These are phyloP conservation scores for Francoa sonchifolia DNA, from an alignment of 441 rosid species.

Conservation along the genomic window DNA sequence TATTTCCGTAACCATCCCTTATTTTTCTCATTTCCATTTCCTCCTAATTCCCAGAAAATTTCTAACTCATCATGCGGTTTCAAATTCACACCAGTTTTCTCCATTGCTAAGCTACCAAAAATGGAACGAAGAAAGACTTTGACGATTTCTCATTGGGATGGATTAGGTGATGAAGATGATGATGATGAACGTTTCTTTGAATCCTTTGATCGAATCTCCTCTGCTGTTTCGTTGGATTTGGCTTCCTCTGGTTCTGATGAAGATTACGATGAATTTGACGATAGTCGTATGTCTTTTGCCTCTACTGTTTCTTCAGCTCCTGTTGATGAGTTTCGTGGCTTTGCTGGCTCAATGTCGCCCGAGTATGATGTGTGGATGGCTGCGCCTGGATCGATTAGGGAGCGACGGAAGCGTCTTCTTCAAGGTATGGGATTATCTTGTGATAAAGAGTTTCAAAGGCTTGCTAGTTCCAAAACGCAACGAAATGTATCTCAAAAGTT, in stretches of 20 bases:
- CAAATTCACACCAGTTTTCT: too few species aligned
- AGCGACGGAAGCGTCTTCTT: slow-evolving; percentile 67
- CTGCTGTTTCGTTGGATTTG: slow-evolving; percentile 29
- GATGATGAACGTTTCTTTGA: slow-evolving; percentile 69
- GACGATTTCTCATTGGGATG: too few species aligned
- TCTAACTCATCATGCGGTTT: too few species aligned
- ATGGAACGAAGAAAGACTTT: too few species aligned
- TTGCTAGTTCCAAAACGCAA: slow-evolving; percentile 15
- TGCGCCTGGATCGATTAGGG: slow-evolving; percentile 67
- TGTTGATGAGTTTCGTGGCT: not conserved
- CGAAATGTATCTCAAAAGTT: slow-evolving; percentile 18
- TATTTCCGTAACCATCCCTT: too few species aligned
- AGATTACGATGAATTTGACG: slow-evolving; percentile 46
- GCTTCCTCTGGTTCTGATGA: slow-evolving; percentile 53
- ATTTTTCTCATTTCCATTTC: too few species aligned
- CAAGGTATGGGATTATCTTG: slow-evolving; percentile 61
- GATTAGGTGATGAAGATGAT: too few species aligned
- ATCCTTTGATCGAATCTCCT: slow-evolving; percentile 45
- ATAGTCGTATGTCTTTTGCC: slow-evolving; percentile 52
- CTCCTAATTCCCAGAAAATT: too few species aligned
- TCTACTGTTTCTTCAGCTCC: slow-evolving; percentile 23
- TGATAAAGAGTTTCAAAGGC: slow-evolving; percentile 20
- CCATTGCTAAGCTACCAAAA: too few species aligned
- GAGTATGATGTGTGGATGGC: slow-evolving; percentile 81
- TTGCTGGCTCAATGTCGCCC: slow-evolving; percentile 21